These are phyloP conservation scores for Candida schatavii DNA, from an alignment of 805 yeast genomes.

Conservation along the genomic window DNA sequence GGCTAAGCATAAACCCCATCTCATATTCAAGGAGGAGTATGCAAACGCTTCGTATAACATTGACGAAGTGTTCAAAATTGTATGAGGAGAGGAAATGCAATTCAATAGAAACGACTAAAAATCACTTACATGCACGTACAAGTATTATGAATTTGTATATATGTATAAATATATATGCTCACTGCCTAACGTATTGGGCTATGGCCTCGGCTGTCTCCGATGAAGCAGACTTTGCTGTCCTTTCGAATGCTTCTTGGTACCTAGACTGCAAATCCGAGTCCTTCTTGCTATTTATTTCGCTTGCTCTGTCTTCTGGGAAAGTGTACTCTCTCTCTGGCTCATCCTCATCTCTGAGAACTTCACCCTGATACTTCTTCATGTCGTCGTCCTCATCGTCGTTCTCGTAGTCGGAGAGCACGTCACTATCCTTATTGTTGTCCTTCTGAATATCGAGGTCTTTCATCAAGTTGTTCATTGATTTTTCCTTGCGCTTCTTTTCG, in stretches of 20 bases:
- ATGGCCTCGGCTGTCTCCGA: conserved; percentile 70
- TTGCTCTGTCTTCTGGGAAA: conserved; percentile 62
- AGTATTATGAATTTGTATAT: too few relatives aligned
- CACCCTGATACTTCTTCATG: conserved; percentile 46
- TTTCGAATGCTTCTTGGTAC: conserved; percentile 71
- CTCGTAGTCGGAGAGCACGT: conserved; percentile 51
- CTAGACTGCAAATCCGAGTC: conserved; percentile 58
- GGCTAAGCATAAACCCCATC: conserved; percentile 68
- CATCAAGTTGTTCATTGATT: conserved; percentile 71
- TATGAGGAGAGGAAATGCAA: background rate
- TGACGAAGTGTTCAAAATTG: conserved; percentile 24
- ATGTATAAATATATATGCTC: conserved; percentile 2
- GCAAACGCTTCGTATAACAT: conserved; percentile 24
- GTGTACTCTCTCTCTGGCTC: conserved; percentile 62
- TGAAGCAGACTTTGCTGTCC: conserved; percentile 57
- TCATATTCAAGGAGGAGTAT: conserved; percentile 53
- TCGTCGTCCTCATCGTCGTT: conserved; percentile 50
- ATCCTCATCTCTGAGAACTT: conserved; percentile 46
- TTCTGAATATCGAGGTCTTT: conserved; percentile 76
- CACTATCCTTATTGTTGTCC: conserved; percentile 31
- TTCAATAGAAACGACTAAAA: too few relatives aligned
- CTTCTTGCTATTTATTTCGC: conserved; percentile 51
- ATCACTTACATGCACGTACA: too few relatives aligned
- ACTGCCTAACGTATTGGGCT: conserved; percentile 58
- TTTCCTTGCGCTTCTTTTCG: conserved; percentile 69